Evolutionary conservation across 305 asterid species (phyloP).

Genomic region (Rubia tinctorum): DNA sequence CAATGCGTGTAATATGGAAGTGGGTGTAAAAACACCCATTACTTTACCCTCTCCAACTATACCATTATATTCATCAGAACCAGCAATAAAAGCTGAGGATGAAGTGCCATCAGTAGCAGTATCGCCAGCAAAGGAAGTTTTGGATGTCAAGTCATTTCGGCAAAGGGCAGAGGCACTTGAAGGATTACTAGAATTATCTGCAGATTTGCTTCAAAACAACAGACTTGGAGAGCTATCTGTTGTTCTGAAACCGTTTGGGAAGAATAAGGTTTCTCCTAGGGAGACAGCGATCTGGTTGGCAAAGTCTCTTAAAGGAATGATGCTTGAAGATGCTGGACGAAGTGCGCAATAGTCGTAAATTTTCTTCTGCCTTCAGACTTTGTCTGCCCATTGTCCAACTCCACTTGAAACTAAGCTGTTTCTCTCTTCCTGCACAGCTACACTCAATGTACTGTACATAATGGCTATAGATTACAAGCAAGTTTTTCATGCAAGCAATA

Average conservation of each 20-base stretch:
- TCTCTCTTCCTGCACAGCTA: not conserved
- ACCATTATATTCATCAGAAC: constrained; percentile 35
- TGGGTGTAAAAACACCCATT: constrained; percentile 30
- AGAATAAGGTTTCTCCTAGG: constrained; percentile 94
- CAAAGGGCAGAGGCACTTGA: constrained; percentile 99
- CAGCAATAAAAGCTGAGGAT: constrained; percentile 36
- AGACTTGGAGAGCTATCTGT: constrained; percentile 87
- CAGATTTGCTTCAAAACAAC: constrained; percentile 86
- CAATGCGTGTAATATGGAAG: constrained; percentile 47
- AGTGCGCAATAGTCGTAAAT: constrained; percentile 31
- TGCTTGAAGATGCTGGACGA: constrained; percentile 73
- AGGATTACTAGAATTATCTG: constrained; percentile 89
- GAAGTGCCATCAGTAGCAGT: constrained; percentile 45
- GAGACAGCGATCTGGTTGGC: constrained; percentile 99
- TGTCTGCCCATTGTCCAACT: not conserved
- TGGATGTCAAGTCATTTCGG: constrained; percentile 73
- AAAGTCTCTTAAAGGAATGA: constrained; percentile 95
- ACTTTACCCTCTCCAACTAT: constrained; percentile 27
- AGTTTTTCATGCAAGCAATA: not conserved
- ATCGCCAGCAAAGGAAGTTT: constrained; percentile 51
- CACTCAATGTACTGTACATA: not conserved
- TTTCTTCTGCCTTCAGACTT: not conserved
- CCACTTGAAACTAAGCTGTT: constrained; percentile 4
- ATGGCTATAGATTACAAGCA: not conserved
- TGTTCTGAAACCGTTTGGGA: constrained; percentile 90